phyloP scores from a whole-genome alignment of 371 early-diverging fungal genomes.

The Neoconidiobolus thromboides region DNA sequence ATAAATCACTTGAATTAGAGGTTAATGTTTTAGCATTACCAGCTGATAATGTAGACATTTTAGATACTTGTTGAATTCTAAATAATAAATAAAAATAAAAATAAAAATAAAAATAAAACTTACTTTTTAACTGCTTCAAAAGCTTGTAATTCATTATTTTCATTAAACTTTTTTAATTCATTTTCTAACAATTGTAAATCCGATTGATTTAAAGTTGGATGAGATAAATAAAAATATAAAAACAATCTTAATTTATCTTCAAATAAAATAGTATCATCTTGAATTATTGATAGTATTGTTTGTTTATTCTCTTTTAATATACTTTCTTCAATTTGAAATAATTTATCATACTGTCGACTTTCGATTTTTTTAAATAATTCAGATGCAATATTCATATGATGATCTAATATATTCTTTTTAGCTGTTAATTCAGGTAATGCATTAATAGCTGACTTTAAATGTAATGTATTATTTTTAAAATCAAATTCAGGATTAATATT shows the following conservation, averaged over 20 bases:
- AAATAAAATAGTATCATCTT: constrained; percentile 57
- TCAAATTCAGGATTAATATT: background rate
- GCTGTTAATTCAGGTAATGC: constrained; percentile 91
- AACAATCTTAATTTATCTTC: constrained; percentile 86
- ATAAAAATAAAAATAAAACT: background rate
- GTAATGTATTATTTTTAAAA: background rate
- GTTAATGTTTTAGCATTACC: constrained; percentile 11
- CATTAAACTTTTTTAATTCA: constrained; percentile 53
- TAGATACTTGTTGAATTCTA: constrained; percentile 45
- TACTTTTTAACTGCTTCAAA: constrained; percentile 65
- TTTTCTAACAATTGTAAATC: constrained; percentile 66
- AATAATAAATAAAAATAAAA: constrained; percentile 7
- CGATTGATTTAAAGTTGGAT: constrained; percentile 22
- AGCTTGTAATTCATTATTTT: constrained; percentile 31
- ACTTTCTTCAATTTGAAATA: constrained; percentile 87
- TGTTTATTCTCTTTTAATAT: constrained; percentile 52
- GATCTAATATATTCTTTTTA: constrained; percentile 85
- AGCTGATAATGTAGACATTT: constrained; percentile 40
- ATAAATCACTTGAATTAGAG: constrained; percentile 30
- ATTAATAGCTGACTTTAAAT: constrained; percentile 73
- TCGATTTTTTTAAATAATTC: constrained; percentile 79
- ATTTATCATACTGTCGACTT: constrained; percentile 84
- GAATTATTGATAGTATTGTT: constrained; percentile 58
- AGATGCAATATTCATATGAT: constrained; percentile 97
- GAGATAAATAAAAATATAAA: constrained; percentile 61